Evolutionary conservation across 495 filamentous ascomycete species (phyloP).

Genomic region (Recurvomyces mirabilis): DNA sequence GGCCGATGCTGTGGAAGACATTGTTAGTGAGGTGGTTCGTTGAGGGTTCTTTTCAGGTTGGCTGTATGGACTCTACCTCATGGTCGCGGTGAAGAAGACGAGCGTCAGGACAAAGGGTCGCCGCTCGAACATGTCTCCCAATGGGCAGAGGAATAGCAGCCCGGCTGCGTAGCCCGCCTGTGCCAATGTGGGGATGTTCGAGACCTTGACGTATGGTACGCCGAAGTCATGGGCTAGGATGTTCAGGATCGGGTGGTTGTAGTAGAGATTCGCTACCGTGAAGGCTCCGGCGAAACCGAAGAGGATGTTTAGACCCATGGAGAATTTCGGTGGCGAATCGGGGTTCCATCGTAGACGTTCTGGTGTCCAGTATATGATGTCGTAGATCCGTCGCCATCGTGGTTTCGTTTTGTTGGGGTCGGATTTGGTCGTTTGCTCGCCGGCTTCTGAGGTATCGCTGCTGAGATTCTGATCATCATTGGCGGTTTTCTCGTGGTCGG

Average conservation of each 20-base stretch:
- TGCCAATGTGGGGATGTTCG: conserved; percentile 59
- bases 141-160: conserved; percentile 62
- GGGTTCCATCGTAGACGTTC: conserved; percentile 46
- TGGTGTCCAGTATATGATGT: conserved; percentile 43
- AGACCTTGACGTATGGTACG: conserved; percentile 39
- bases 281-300: conserved; percentile 44
- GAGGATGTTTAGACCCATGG: conserved; percentile 46
- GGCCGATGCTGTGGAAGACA: conserved; percentile 47
- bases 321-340: conserved; percentile 45
- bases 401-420: conserved; percentile 6
- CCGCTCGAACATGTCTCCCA: conserved; percentile 63
- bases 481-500: neutral
- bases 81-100: conserved; percentile 52
- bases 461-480: neutral
- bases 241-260: conserved; percentile 58
- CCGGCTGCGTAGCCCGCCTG: conserved; percentile 74
- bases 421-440: too few species aligned
- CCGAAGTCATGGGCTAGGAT: conserved; percentile 49
- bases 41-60: too few species aligned
- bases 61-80: too few species aligned
- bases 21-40: too few species aligned
- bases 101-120: conserved; percentile 58
- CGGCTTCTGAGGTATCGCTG: conserved; percentile 3
- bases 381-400: conserved; percentile 24
- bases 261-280: conserved; percentile 62